phyloP scores from a whole-genome alignment of 495 filamentous ascomycete genomes.

The Neurospora discreta region DNA sequence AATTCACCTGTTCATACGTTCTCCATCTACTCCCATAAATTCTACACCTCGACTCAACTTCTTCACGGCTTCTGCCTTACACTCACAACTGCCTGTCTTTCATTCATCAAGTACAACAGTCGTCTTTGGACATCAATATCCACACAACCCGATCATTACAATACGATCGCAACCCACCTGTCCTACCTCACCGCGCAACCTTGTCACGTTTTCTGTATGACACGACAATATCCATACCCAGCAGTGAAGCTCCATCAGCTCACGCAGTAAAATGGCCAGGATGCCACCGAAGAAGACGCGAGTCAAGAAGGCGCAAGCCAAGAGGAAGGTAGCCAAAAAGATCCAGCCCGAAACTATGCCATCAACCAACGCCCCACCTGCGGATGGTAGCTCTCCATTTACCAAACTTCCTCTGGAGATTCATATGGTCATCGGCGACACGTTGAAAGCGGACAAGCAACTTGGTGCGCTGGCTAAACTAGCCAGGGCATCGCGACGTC shows the following conservation, averaged over 20 bases:
- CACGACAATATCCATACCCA: neutral
- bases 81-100: neutral
- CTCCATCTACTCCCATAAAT: neutral
- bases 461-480: neutral
- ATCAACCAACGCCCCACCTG: neutral
- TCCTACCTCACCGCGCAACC: neutral
- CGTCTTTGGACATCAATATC: neutral
- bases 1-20: neutral
- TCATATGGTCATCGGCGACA: neutral
- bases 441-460: neutral
- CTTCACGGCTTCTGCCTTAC: neutral
- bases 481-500: neutral
- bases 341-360: neutral
- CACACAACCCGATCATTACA: neutral
- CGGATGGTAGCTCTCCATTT: neutral
- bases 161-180: neutral
- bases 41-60: neutral
- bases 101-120: neutral
- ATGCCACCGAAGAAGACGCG: neutral
- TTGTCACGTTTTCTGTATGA: neutral
- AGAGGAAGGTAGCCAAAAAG: neutral
- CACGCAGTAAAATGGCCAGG: neutral
- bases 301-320: neutral
- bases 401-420: neutral
- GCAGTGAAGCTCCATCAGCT: neutral